Percentiles rank a stretch among this genome's conserved stretches.
phyloP scores from a whole-genome alignment of 768 basidiomycete genomes.

The Phanerochaete carnosa region DNA sequence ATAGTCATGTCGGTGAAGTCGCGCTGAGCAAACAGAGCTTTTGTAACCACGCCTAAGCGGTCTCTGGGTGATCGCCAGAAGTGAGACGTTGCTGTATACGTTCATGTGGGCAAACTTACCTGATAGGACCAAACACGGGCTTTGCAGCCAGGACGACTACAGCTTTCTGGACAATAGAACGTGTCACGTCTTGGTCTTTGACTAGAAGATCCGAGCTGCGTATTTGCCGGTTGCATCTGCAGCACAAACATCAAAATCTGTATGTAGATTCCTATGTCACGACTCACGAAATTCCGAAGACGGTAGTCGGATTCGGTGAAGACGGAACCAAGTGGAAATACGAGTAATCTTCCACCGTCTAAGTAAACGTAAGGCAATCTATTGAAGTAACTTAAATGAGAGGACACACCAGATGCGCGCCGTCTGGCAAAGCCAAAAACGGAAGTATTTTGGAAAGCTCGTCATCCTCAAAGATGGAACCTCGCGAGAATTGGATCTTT shows the following conservation, averaged over 20 bases:
- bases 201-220: constrained; percentile 73
- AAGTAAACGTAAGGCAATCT: constrained; percentile 5
- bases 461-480: constrained; percentile 80
- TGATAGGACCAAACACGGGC: constrained; percentile 91
- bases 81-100: not conserved
- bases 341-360: constrained; percentile 92
- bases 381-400: constrained; percentile 3
- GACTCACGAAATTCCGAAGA: constrained; percentile 94
- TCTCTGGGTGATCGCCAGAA: constrained; percentile 56
- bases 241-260: not conserved
- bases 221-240: constrained; percentile 94
- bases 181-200: constrained; percentile 82
- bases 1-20: constrained; percentile 88
- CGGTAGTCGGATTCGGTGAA: constrained; percentile 66
- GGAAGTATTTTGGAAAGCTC: constrained; percentile 84
- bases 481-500: constrained; percentile 79
- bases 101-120: constrained; percentile 37
- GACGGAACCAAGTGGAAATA: constrained; percentile 91
- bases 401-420: constrained; percentile 81
- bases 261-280: not conserved
- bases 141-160: constrained; percentile 91
- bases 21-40: constrained; percentile 65
- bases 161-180: constrained; percentile 96
- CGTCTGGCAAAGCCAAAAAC: constrained; percentile 95
- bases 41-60: constrained; percentile 91